Evolutionary conservation across 2,329 filamentous ascomycete genomes (phyloP), one percentile per base, ranked within the genome.

Genomic region (Penicillium brevicompactum): DNA sequence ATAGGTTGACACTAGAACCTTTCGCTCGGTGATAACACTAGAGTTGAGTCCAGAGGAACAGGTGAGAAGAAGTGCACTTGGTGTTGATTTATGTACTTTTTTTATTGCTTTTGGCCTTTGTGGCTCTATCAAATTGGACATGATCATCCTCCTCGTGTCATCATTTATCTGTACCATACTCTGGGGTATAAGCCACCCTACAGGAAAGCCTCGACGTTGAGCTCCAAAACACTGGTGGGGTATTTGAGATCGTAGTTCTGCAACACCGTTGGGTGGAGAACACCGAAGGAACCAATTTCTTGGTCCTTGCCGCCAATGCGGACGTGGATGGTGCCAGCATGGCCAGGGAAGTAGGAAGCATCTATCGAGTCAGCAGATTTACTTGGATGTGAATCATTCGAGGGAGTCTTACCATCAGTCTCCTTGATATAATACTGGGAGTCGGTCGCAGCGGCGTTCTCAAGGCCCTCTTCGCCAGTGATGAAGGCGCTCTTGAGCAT

Each of bases 371-470:
- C 16, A 18, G 51, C 53, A 44, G 60, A 46, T 5, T 37, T n/a
- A 9, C 14, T 32, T 24, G 16, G 5, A 41, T 40, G 2, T 40
- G 16, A 21, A 24, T 3, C 1, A 22, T 21, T 7, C 14, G 21
- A 18, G 21, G 13, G 41, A 38, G 51, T 71, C 80, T 66, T 74
- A 86, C 84, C 91, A 66, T 96, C 85, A 58, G 96, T 85, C 76
- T 96, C 91, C 76, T 96, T 88, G 66, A 97, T 94, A 89, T 91
- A 97, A 79, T 99, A 99, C 66, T 91, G 83, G 44, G 85, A 81
- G 64, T 86, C 82, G 53, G 79, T 78, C 58, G 81, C 77, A 70
- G 85, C 78, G 22, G 84, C 78, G 59, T 83, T 77, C 62, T 82
- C 82, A 32, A 90, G 74, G 4, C 86, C 87, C 62, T 92, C 89